Conservation (phyloP, 441 rosid species). For the Eruca vesicaria region DNA sequence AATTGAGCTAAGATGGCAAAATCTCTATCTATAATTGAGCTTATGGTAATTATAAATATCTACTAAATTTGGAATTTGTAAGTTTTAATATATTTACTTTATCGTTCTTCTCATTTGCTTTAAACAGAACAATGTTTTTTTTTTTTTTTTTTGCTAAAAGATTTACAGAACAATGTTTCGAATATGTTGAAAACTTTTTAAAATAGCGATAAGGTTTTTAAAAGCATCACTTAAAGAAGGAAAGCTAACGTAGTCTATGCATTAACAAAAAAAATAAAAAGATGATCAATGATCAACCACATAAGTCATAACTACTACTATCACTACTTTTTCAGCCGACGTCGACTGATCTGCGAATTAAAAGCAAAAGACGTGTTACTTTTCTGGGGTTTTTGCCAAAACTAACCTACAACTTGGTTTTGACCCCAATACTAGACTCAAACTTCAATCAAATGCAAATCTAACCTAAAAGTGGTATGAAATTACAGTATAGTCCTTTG, state of each 20-base stretch:
- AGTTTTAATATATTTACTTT: no score
- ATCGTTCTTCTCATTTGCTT: not conserved
- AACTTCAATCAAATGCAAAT: no score
- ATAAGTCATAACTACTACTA: not conserved
- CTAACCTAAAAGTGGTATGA: no score
- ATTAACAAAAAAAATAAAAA: not conserved
- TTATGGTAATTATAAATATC: not conserved
- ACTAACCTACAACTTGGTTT: no score
- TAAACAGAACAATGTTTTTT: not conserved
- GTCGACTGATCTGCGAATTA: conserved; percentile 16
- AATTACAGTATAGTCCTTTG: no score
- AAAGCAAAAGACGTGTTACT: conserved; percentile 22
- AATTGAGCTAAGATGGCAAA: not conserved
- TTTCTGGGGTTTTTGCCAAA: no score
- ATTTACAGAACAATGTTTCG: no score
- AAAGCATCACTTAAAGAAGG: not conserved
- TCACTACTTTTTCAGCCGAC: conserved; percentile 1
- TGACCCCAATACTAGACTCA: no score
- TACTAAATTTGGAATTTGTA: no score
- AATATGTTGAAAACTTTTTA: conserved; percentile 9
- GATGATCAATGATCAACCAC: conserved; percentile 6
- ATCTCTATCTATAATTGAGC: not conserved
- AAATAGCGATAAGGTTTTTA: conserved; percentile 6
- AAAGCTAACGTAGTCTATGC: conserved; percentile 7
- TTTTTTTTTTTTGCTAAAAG: no score